Evolutionary conservation across 2,329 filamentous ascomycete species (phyloP).

Genomic region (Aspergillus costaricaensis): DNA sequence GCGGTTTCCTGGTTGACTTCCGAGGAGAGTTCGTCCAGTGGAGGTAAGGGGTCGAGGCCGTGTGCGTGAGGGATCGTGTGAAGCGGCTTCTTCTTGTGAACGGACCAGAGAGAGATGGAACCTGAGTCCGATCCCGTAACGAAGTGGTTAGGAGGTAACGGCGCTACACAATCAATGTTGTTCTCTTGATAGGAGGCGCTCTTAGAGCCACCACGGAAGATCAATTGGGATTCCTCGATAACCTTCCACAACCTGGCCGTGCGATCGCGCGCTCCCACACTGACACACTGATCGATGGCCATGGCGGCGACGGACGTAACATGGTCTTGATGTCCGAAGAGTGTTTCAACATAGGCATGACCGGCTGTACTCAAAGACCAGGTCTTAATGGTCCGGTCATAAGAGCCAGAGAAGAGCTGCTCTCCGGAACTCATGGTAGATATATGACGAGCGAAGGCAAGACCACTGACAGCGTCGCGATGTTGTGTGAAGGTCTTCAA

Average conservation of each 20-base stretch:
- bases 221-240: slow-evolving; percentile 88
- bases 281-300: slow-evolving; percentile 83
- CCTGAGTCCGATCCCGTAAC: slow-evolving; percentile 94
- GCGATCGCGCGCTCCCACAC: slow-evolving; percentile 85
- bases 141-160: slow-evolving; percentile 87
- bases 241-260: slow-evolving; percentile 96
- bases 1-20: slow-evolving; percentile 64
- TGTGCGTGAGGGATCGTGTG: slow-evolving; percentile 79
- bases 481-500: slow-evolving; percentile 88
- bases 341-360: slow-evolving; percentile 88
- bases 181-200: slow-evolving; percentile 65
- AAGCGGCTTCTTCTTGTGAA: slow-evolving; percentile 92
- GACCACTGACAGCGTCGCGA: slow-evolving; percentile 78
- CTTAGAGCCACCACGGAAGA: slow-evolving; percentile 77
- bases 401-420: slow-evolving; percentile 87
- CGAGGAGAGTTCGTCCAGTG: slow-evolving; percentile 70
- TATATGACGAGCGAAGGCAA: slow-evolving; percentile 82
- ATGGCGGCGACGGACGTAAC: slow-evolving; percentile 82
- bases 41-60: slow-evolving; percentile 73
- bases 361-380: slow-evolving; percentile 80
- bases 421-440: slow-evolving; percentile 60
- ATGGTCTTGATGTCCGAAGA: slow-evolving; percentile 94
- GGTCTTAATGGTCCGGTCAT: slow-evolving; percentile 90
- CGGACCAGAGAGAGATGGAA: slow-evolving; percentile 79
- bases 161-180: slow-evolving; percentile 87